Evolutionary conservation across 306 rosid genomes (phyloP).

Genomic region (Dalbergia cochinchinensis): DNA sequence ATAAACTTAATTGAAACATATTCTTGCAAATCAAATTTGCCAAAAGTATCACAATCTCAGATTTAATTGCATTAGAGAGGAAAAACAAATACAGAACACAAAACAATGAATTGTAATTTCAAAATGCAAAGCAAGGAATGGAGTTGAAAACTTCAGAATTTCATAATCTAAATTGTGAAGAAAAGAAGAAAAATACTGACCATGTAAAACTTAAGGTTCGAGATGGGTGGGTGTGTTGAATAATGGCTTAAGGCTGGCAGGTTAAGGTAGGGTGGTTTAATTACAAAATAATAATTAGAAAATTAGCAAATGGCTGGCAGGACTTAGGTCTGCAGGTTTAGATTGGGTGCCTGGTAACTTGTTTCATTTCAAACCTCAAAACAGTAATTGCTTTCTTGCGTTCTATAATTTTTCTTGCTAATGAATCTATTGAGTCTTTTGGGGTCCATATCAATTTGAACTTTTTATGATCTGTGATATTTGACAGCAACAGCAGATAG

Average conservation of each 20-base stretch:
- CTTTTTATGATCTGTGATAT: slow-evolving; percentile 30
- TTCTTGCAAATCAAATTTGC: not conserved
- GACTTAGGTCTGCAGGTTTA: too few relatives aligned
- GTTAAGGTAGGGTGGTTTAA: not conserved
- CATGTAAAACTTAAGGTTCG: too few relatives aligned
- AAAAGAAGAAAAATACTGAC: not conserved
- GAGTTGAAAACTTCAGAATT: not conserved
- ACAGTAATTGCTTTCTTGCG: slow-evolving; percentile 6
- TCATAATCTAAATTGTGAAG: not conserved
- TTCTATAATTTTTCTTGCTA: not conserved
- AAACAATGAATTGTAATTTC: too few relatives aligned
- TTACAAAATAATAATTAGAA: not conserved
- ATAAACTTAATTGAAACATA: not conserved
- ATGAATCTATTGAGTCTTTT: not conserved
- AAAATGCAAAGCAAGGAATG: too few relatives aligned
- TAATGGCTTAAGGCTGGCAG: not conserved
- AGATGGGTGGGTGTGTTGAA: too few relatives aligned
- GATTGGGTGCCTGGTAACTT: not conserved
- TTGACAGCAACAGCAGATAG: slow-evolving; percentile 52
- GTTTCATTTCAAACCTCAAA: slow-evolving; percentile 26
- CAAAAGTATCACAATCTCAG: not conserved
- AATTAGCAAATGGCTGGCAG: not conserved
- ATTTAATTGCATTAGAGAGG: not conserved
- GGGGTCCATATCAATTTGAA: slow-evolving; percentile 9
- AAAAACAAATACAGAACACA: too few relatives aligned